Conservation (phyloP, 1,284 basidiomycete species). For the Amylostereum chailletii region DNA sequence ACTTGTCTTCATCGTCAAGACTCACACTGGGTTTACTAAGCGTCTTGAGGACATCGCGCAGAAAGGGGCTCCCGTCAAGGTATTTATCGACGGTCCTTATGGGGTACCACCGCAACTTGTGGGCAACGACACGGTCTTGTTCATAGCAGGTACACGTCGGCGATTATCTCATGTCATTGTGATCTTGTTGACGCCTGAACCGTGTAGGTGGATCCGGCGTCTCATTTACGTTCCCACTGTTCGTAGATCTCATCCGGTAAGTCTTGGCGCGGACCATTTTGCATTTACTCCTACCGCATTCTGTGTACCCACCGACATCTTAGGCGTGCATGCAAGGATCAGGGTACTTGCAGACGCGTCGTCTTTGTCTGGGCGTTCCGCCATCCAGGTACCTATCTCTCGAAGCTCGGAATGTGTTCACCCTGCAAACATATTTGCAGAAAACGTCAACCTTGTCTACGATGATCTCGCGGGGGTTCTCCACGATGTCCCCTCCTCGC, state of each 20-base stretch:
- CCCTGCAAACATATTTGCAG: slow-evolving; percentile 7
- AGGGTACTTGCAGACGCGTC: slow-evolving; percentile 18
- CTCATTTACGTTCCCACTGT: slow-evolving; percentile 29
- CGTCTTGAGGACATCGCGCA: slow-evolving; percentile 21
- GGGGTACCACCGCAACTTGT: slow-evolving; percentile 21
- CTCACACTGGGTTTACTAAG: slow-evolving; percentile 33
- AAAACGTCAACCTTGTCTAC: slow-evolving; percentile 26
- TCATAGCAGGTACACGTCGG: slow-evolving; percentile 25
- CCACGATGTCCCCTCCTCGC: slow-evolving; percentile 13
- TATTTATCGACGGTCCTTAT: slow-evolving; percentile 37
- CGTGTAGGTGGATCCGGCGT: slow-evolving; percentile 32
- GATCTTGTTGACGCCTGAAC: neutral
- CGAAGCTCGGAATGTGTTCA: no score
- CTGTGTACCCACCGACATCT: neutral
- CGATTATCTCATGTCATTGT: neutral
- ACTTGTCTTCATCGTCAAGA: slow-evolving; percentile 42
- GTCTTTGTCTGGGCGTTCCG: slow-evolving; percentile 32
- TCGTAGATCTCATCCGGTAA: slow-evolving; percentile 30
- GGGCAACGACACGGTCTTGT: slow-evolving; percentile 25
- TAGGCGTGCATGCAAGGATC: slow-evolving; percentile 19
- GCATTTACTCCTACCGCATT: neutral
- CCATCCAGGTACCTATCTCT: slow-evolving; percentile 18
- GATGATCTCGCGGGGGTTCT: slow-evolving; percentile 19
- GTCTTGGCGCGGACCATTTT: slow-evolving; percentile 1
- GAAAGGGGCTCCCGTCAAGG: slow-evolving; percentile 17